Base-by-base conservation (phyloP, 352 stramenopile species). In the Phytophthora tentaculata region DNA sequence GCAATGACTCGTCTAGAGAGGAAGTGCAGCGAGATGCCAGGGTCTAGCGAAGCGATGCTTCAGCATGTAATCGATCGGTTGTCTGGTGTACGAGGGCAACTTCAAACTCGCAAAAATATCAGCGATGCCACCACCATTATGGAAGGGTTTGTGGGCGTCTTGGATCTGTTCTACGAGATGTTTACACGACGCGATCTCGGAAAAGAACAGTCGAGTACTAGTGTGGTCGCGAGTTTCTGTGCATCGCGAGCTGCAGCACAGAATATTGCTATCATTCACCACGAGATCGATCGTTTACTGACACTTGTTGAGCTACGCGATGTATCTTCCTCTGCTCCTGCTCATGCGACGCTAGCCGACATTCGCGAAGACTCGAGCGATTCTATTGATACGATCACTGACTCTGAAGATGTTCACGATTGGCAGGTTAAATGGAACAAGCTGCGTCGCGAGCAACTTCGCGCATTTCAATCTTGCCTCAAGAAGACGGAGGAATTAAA, bases 281-380 rank as follows among this genome's bases (percentile, higher is more conserved):
- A 75, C 35, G 64, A 71, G 43, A 71, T 71, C 52, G 64, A 71
- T 63, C 64, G 64, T 9, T 28, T 71, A 32, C 48, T 73, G 24
- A 60, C 65, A 4, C 43, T 73, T 22, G 52, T 51, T 45, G 44
- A 69, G 12, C 37, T 73, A 20, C 59, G 35, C 22, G 43, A 48
- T 56, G 32, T 8, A 26, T 43, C 59, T 17, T 22, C 26, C 23
- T 39, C 50, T 47, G 55, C 23, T 37, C 43, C 43, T 12, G 35
- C 61, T 12, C 67, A 64, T 20, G 29, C 61, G 44, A 50, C 41
- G 19, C 62, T 74, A 4, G 44, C 61, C 14, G 56, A 69, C 17
- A 71, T 57, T 35, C 55, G 20, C 32, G 67, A 64, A 56, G 44
- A 57, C 16, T 63, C 61, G 10, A 28, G 29, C n/a, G 50, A 62